These are phyloP conservation scores for Leccinum subatratum DNA, from an alignment of 1,284 basidiomycete genomes.

Conservation along the genomic window DNA sequence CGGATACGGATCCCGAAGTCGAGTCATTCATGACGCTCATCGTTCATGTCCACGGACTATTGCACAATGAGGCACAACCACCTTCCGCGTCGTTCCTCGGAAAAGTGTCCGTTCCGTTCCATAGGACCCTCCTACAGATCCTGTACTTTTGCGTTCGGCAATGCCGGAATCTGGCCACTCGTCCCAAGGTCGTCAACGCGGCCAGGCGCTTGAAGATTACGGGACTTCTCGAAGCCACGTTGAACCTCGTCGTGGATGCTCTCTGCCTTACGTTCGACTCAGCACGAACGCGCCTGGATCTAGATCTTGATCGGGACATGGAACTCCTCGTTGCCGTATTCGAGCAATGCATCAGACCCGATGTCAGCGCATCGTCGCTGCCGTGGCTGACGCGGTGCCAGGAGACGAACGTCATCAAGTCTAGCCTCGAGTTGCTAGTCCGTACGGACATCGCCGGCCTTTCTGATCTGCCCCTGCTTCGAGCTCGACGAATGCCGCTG, in stretches of 20 bases:
- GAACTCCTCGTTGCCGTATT: slow-evolving; percentile 78
- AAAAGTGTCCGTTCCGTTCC: slow-evolving; percentile 64
- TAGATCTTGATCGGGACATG: slow-evolving; percentile 74
- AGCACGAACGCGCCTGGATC: slow-evolving; percentile 52
- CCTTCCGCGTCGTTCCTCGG: slow-evolving; percentile 74
- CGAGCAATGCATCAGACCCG: slow-evolving; percentile 67
- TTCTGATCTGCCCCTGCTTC: slow-evolving; percentile 57
- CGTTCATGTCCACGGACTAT: slow-evolving; percentile 58
- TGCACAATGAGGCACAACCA: slow-evolving; percentile 71
- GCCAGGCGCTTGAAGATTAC: slow-evolving; percentile 58
- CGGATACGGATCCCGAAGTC: slow-evolving; percentile 53
- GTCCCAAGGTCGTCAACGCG: slow-evolving; percentile 51
- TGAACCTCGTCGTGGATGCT: slow-evolving; percentile 65
- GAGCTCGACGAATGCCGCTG: slow-evolving; percentile 58
- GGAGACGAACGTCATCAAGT: slow-evolving; percentile 74
- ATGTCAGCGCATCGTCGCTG: slow-evolving; percentile 60
- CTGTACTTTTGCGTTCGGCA: slow-evolving; percentile 73
- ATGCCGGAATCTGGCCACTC: slow-evolving; percentile 46
- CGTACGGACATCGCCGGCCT: slow-evolving; percentile 67
- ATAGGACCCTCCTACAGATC: slow-evolving; percentile 75
- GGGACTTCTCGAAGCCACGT: slow-evolving; percentile 56
- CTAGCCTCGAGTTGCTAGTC: slow-evolving; percentile 72
- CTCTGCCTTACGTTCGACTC: slow-evolving; percentile 67
- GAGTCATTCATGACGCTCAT: slow-evolving; percentile 61
- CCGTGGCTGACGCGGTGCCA: slow-evolving; percentile 79